Evolutionary conservation across 768 basidiomycete genomes (phyloP).

Genomic region (Suillus bovinus): DNA sequence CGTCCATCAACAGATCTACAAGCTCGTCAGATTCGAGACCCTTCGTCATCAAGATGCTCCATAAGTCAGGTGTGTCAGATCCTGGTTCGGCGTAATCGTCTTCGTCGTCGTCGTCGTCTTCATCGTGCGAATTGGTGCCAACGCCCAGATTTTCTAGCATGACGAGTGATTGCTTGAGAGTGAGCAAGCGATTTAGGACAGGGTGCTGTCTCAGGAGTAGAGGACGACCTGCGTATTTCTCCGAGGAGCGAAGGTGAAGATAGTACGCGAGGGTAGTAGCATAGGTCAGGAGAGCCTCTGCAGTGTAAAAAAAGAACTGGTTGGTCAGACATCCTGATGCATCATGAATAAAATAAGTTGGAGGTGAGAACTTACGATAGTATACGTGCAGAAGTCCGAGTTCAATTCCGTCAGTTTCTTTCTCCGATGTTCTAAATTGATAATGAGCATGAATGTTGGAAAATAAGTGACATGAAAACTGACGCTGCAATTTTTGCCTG

Average conservation of each 20-base stretch:
- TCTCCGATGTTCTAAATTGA: constrained; percentile 45
- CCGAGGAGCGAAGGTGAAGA: constrained; percentile 76
- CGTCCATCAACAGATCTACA: constrained; percentile 56
- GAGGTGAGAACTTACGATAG: constrained; percentile 65
- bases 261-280: constrained; percentile 91
- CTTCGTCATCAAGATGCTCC: constrained; percentile 40
- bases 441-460: background rate
- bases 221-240: constrained; percentile 61
- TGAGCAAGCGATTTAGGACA: constrained; percentile 72
- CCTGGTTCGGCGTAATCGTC: constrained; percentile 26
- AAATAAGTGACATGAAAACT: constrained; percentile 17
- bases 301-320: constrained; percentile 7
- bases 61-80: constrained; percentile 41
- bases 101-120: constrained; percentile 46
- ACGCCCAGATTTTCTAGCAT: constrained; percentile 89
- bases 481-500: constrained; percentile 58
- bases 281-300: constrained; percentile 91
- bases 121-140: constrained; percentile 46
- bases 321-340: background rate
- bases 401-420: constrained; percentile 51
- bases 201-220: constrained; percentile 68
- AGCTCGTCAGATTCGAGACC: constrained; percentile 50
- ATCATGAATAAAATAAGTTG: constrained; percentile 3
- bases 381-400: constrained; percentile 80
- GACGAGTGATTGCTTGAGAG: constrained; percentile 78